Conservation (phyloP, 805 yeast species). For the Grigorovia humatica region DNA sequence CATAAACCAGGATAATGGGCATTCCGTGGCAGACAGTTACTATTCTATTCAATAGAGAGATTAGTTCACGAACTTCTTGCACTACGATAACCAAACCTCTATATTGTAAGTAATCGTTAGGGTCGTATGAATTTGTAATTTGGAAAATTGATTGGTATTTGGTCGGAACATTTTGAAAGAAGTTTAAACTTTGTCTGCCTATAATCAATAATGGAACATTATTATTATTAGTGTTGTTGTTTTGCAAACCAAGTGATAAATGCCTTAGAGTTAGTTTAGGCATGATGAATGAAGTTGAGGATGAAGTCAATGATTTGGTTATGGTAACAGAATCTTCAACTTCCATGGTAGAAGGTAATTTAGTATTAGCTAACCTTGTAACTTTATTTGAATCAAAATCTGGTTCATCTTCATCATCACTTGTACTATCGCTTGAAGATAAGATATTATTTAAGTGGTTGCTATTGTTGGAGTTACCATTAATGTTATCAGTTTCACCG, state of each 20-base stretch:
- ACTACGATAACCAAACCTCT: slow-evolving; percentile 17
- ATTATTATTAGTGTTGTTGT: background rate
- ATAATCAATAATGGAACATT: slow-evolving; percentile 15
- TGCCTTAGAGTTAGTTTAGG: slow-evolving; percentile 20
- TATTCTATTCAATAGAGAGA: slow-evolving; percentile 15
- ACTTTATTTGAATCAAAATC: background rate
- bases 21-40: slow-evolving; percentile 12
- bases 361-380: background rate
- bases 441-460: background rate
- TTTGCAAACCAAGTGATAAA: background rate
- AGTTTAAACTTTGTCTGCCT: slow-evolving; percentile 20
- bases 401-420: slow-evolving; percentile 17
- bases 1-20: slow-evolving; percentile 21
- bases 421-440: slow-evolving; percentile 24
- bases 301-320: slow-evolving; percentile 18
- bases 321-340: slow-evolving; percentile 9
- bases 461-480: slow-evolving; percentile 10
- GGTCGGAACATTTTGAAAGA: slow-evolving; percentile 17
- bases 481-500: slow-evolving; percentile 12
- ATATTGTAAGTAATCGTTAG: slow-evolving; percentile 10
- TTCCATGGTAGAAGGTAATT: background rate
- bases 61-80: slow-evolving; percentile 19
- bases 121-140: slow-evolving; percentile 14
- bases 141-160: slow-evolving; percentile 16
- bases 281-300: slow-evolving; percentile 27